Evolutionary conservation across 164 flowering plant species (phyloP), one percentile per base, ranked within the genome.

Genomic region (Saururus chinensis): DNA sequence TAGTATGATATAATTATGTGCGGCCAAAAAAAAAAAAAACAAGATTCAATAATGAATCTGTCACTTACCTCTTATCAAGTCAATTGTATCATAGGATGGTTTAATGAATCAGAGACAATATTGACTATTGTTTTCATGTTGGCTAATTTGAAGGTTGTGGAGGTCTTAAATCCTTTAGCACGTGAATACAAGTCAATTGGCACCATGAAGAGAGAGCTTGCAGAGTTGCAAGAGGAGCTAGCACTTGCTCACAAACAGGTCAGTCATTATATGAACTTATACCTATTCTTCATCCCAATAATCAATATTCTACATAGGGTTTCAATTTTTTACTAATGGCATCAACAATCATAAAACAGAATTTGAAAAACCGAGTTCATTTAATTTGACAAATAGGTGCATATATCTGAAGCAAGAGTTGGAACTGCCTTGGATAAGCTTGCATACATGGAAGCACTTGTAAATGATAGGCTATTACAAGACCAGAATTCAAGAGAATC

Each of bases 331-430:
- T 30, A 2, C 4, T 30, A 30, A 30, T 30, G 37, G 2, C 37
- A 30, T 30, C 37, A 30, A 2, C 37, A 30, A 30, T 30, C 2
- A 30, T n/a, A 30, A 30, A 30, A 30, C 4, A 30, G 6, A 30
- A 2, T 6, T 2, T 30, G 6, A 30, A 30, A 30, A 30, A 6
- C 2, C 37, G 37, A 30, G n/a, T n/a, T n/a, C 37, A 30, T 30
- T 30, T 30, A 30, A 19, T 60, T 70, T 57, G 66, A 65, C 26
- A 54, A 65, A 25, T 80, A 93, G 99, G 96, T 93, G 65, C 97
- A 88, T 77, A 85, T 90, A 71, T 93, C 97, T 48, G 97, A 93
- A 83, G 97, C 93, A 64, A 80, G 99, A 70, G 95, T 93, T 69
- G 66, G 71, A 19, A 76, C 97, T 54, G 96, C 99, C 71, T 69